Percentiles rank a stretch among this genome's conserved stretches.
Evolutionary conservation across 495 filamentous ascomycete species (phyloP).

Genomic region (Oleoguttula mirabilis): DNA sequence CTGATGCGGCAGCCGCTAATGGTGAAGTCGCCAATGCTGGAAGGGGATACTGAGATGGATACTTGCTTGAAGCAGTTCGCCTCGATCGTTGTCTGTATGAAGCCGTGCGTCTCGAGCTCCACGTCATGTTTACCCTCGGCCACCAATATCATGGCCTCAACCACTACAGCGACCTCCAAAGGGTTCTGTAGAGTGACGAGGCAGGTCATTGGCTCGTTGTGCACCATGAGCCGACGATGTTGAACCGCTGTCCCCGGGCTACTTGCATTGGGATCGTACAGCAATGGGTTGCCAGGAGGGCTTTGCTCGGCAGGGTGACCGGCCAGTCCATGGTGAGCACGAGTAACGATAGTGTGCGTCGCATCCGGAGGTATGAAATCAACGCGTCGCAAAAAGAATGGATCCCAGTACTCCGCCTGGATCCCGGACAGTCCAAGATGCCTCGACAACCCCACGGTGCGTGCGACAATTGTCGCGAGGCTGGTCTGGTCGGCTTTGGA

Average conservation of each 20-base stretch:
- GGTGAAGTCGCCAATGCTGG: conserved; percentile 50
- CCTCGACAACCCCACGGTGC: conserved; percentile 65
- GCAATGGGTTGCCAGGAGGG: background rate
- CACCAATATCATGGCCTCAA: conserved; percentile 69
- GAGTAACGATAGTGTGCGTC: conserved; percentile 52
- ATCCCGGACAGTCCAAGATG: conserved; percentile 53
- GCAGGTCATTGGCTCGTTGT: conserved; percentile 58
- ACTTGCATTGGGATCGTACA: conserved; percentile 7
- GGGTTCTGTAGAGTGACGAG: conserved; percentile 80
- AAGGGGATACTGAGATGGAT: conserved; percentile 56
- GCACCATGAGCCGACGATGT: background rate
- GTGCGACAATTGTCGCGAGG: conserved; percentile 66
- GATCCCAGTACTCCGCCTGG: conserved; percentile 88
- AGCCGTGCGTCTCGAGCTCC: conserved; percentile 49
- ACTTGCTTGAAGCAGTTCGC: conserved; percentile 73
- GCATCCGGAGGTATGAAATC: conserved; percentile 46
- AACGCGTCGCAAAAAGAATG: conserved; percentile 78
- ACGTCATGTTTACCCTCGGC: conserved; percentile 43
- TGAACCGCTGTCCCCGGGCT: conserved; percentile 1
- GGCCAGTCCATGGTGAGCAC: conserved; percentile 37
- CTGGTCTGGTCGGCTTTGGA: conserved; percentile 73
- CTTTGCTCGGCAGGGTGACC: background rate
- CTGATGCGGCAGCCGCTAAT: conserved; percentile 71
- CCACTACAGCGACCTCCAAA: conserved; percentile 80
- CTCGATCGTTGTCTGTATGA: conserved; percentile 53